Evolutionary conservation across 495 filamentous ascomycete genomes (phyloP).

Genomic region (Trichoderma asperelloides): DNA sequence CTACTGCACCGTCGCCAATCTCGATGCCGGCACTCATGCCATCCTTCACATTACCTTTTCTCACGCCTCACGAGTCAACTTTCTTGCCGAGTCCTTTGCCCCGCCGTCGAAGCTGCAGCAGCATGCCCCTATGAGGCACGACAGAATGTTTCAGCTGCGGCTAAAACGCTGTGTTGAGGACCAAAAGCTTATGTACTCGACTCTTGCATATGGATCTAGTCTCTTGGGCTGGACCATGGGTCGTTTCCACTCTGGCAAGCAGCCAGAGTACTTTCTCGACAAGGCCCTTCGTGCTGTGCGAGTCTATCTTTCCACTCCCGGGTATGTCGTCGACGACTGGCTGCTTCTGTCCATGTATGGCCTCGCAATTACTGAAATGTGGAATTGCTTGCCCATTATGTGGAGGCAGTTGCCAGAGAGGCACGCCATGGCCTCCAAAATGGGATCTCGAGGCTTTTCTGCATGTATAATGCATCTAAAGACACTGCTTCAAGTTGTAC

Average conservation of each 20-base stretch:
- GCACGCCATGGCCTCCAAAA: neutral
- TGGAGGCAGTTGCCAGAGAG: neutral
- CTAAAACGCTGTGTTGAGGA: neutral
- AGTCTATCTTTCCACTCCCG: neutral
- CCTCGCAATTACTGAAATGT: neutral
- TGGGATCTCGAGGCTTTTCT: neutral
- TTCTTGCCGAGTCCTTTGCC: neutral
- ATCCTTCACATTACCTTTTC: neutral
- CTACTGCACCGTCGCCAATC: neutral
- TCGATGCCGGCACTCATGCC: neutral
- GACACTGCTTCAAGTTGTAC: neutral
- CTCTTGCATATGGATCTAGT: neutral
- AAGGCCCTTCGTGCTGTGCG: neutral
- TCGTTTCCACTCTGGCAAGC: neutral
- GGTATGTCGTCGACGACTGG: neutral
- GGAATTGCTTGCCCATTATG: neutral
- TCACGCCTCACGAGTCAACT: neutral
- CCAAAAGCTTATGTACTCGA: neutral
- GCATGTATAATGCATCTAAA: neutral
- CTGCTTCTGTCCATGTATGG: neutral
- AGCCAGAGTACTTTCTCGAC: neutral
- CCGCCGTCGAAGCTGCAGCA: neutral
- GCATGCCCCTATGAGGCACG: neutral
- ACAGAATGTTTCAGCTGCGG: neutral
- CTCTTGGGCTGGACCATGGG: neutral